Base-by-base conservation (phyloP, 2,329 filamentous ascomycete species). In the Alternaria infectoria region DNA sequence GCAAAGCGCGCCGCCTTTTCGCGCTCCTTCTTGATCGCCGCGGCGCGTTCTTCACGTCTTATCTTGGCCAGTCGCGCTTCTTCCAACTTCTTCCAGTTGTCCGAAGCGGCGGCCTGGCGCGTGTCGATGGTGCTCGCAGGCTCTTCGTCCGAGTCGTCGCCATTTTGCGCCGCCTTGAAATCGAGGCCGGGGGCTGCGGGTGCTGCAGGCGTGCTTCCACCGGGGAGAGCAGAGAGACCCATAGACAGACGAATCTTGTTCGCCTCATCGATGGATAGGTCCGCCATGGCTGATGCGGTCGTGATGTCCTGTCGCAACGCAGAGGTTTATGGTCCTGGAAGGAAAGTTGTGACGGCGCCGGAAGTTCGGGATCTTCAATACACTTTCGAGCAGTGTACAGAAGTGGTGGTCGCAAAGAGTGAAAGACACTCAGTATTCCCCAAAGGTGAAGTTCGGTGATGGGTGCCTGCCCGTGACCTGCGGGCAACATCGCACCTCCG, bases 161-260 rank as follows among this genome's bases (percentile, higher is more conserved):
- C 86, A 59, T 85, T 83, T 52, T 84, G 81, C 9, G 72, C 65
- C 62, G 81, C 68, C 65, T 84, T 89, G 81, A 90, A 90, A 21
- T 83, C 79, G 3, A 87, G 88, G 57, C 87, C 88, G 57, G 83
- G 80, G 77, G 76, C 60, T 73, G 78, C 61, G 75, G 81, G 80
- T 62, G 85, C 86, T 69, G 92, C 92, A 25, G 94, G 47, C 12
- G 56, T 25, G 30, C 55, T 59, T 59, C 60, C 92, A 11, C 96
- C 92, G 23, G 93, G 93, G 74, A 98, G 84, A 25, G 93, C 94
- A 77, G 95, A 93, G 85, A 97, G 89, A 76, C 95, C 95, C 83
- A 97, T 89, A 54, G 93, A 93, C 73, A 90, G 86, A 74, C 95
- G 93, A 75, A 97, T 91, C 77, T 94, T 92, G 83, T 98, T 98